A percentile compares a stretch with the other conserved stretches of the same genome.
phyloP scores from a whole-genome alignment of 1,284 basidiomycete genomes.

The Mycosarcoma mackinlayi region DNA sequence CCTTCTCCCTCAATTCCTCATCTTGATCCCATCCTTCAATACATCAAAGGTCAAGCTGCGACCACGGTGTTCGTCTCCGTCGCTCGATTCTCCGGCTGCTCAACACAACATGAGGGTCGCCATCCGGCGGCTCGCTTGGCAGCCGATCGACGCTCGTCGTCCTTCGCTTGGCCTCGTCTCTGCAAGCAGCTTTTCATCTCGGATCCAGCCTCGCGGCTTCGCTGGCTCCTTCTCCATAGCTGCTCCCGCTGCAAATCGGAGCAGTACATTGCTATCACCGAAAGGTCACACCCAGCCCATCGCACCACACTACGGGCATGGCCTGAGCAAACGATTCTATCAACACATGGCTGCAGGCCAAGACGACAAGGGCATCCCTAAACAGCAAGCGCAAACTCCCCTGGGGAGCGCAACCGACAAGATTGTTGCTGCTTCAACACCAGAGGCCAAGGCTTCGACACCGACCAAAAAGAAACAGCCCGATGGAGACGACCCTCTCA shows the following conservation, averaged over 20 bases:
- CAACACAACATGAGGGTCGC: constrained; percentile 36
- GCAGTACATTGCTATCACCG: background rate
- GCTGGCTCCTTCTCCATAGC: constrained; percentile 9
- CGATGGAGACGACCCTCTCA: constrained; percentile 57
- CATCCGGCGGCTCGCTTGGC: constrained; percentile 36
- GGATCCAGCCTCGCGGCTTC: constrained; percentile 14
- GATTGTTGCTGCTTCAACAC: constrained; percentile 13
- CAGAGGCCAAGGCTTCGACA: background rate
- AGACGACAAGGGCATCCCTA: constrained; percentile 1
- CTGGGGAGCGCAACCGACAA: constrained; percentile 20
- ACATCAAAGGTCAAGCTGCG: too few species aligned
- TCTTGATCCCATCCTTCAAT: background rate
- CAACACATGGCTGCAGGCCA: constrained; percentile 29
- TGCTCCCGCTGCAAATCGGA: background rate
- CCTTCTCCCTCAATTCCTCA: background rate
- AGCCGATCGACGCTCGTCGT: constrained; percentile 21
- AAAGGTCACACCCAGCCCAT: too few species aligned
- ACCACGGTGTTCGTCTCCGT: background rate
- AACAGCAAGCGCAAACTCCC: background rate
- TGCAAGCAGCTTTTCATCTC: constrained; percentile 7
- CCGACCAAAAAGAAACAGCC: constrained; percentile 23
- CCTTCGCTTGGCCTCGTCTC: constrained; percentile 14
- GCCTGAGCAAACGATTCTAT: constrained; percentile 7
- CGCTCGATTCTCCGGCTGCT: constrained; percentile 12
- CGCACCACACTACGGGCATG: too few species aligned